Base-by-base conservation (phyloP, 2,329 filamentous ascomycete genomes). In the Colletotrichum endophyticum region DNA sequence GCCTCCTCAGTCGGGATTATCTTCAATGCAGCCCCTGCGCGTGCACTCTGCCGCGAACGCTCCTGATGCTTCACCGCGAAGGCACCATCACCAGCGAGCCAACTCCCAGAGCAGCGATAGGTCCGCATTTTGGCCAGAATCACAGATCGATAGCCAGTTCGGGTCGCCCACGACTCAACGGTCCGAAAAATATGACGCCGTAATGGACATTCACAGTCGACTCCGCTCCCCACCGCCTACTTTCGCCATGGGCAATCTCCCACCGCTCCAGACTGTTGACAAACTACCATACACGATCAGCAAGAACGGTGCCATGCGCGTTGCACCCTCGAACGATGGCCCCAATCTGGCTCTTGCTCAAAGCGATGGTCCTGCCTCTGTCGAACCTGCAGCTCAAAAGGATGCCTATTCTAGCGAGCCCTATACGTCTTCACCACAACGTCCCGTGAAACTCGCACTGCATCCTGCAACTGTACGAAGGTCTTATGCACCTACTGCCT, bases 251-350 rank as follows among this genome's bases (percentile, higher is more conserved):
- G 44, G 25, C 34, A 28, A 63, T 11, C 59, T 25, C 78, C 72
- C 6, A 62, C 68, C n/a, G 44, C n/a, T 13, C n/a, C 44, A 53
- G 28, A 76, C 19, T 57, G 70, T 77, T 6, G 73, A 76, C 22
- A 70, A 77, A n/a, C 32, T 56, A 75, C 83, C 27, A 84, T 86
- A 71, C 78, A 75, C 84, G 13, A 77, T 87, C 56, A 81, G 81
- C 19, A 84, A 86, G n/a, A 81, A 85, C 56, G 84, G 86, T 34
- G 83, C 88, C 75, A 84, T 83, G 28, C 83, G 87, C 34, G 25
- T 22, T 16, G 34, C 19, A 22, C 12, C 28, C 19, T 30, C 39
- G 11, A 25, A 36, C 13, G 79, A 66, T 78, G 81, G 44, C 39
- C 74, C 72, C 74, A 79, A 66, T 79, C 78, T 66, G 76, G 82